Evolutionary conservation across 495 filamentous ascomycete species (phyloP).

Genomic region (Tuber indicum): DNA sequence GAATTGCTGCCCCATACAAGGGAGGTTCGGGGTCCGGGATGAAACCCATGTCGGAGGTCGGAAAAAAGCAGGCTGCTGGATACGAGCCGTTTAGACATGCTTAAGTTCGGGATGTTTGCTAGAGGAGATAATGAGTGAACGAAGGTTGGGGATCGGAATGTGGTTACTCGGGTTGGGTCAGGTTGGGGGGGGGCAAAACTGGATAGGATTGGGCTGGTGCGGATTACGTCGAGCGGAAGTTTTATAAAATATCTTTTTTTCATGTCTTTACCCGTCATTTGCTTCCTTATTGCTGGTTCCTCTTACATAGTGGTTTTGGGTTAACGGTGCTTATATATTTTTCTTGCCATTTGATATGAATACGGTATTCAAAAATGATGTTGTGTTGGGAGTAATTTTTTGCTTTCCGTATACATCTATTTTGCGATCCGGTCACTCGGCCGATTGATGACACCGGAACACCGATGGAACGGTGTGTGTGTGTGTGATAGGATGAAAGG

Average conservation of each 20-base stretch:
- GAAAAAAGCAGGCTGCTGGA: slow-evolving; percentile 18
- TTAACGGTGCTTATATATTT: slow-evolving; percentile 3
- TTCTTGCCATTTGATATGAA: background rate
- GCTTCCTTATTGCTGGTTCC: slow-evolving; percentile 7
- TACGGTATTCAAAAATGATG: background rate
- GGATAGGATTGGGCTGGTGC: background rate
- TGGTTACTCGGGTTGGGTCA: background rate
- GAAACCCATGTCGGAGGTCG: slow-evolving; percentile 24
- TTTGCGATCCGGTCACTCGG: background rate
- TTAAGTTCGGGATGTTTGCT: background rate
- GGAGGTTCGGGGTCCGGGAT: slow-evolving; percentile 21
- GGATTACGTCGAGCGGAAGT: background rate
- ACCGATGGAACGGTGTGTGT: background rate
- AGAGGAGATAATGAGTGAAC: slow-evolving; percentile 1
- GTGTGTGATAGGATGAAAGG: background rate
- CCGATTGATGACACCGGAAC: background rate
- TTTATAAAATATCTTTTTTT: slow-evolving; percentile 7
- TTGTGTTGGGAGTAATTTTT: background rate
- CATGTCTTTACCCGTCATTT: slow-evolving; percentile 8
- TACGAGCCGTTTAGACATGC: slow-evolving; percentile 39
- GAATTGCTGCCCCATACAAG: slow-evolving; percentile 35
- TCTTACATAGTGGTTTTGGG: background rate
- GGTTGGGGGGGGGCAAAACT: background rate
- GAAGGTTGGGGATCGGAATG: background rate
- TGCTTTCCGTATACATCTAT: background rate